Evolutionary conservation across 176 grass and related monocot species (phyloP).

Genomic region (Pontederia crassipes): DNA sequence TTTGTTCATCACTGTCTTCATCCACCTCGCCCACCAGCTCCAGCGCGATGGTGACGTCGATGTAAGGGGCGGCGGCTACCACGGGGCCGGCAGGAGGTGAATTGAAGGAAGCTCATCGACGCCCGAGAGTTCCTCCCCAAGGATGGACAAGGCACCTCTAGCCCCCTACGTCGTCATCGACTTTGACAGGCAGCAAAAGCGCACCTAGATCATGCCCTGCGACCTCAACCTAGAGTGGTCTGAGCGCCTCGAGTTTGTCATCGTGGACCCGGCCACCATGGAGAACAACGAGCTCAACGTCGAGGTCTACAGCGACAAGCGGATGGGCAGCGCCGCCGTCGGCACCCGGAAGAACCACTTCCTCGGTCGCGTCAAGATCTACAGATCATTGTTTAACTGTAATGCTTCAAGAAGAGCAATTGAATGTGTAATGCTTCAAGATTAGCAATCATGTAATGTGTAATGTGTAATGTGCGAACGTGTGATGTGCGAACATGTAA

Average conservation of each 20-base stretch:
- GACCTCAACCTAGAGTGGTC: slow-evolving; percentile 73
- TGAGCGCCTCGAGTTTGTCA: slow-evolving; percentile 10
- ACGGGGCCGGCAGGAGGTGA: too few species aligned
- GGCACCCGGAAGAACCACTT: slow-evolving; percentile 61
- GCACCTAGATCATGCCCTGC: slow-evolving; percentile 48
- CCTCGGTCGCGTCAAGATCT: slow-evolving; percentile 68
- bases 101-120: slow-evolving; percentile 45
- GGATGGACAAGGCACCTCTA: slow-evolving; percentile 34
- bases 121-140: slow-evolving; percentile 36
- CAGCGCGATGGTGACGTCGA: too few species aligned
- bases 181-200: slow-evolving; percentile 68
- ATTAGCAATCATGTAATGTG: too few species aligned
- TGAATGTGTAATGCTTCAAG: too few species aligned
- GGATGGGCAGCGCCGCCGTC: slow-evolving; percentile 25
- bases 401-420: too few species aligned
- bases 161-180: slow-evolving; percentile 56
- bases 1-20: too few species aligned
- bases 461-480: too few species aligned
- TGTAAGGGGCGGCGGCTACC: too few species aligned
- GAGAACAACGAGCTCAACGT: slow-evolving; percentile 53
- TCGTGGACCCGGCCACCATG: slow-evolving; percentile 37
- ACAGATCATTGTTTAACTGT: slow-evolving; percentile 47
- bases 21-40: too few species aligned
- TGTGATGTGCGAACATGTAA: too few species aligned
- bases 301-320: slow-evolving; percentile 78